Percentiles rank a stretch among this genome's conserved stretches.
Conservation (phyloP, 1,139 yeast genomes). For the Scheffersomyces titani region DNA sequence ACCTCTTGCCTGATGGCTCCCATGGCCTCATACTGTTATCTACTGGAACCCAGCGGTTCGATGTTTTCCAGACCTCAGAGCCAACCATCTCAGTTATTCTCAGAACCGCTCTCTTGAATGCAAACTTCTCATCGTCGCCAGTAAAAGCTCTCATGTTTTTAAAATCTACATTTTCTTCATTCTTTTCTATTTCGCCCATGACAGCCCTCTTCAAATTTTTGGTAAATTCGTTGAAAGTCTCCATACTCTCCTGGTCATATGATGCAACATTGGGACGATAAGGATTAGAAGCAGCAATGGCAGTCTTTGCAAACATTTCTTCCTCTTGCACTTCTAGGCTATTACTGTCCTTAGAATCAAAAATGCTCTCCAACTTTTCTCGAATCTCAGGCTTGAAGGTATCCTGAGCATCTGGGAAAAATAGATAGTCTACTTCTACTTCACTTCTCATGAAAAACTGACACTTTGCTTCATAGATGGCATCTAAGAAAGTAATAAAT, state of each 20-base stretch:
- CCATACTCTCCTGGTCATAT: conserved; percentile 49
- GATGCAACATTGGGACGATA: conserved; percentile 70
- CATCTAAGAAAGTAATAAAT: conserved; percentile 66
- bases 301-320: conserved; percentile 69
- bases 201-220: conserved; percentile 5
- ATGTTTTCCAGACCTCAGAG: conserved; percentile 52
- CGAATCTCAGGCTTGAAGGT: conserved; percentile 11
- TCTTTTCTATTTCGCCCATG: conserved; percentile 2
- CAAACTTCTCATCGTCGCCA: conserved; percentile 78
- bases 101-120: conserved; percentile 71
- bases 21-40: conserved; percentile 59
- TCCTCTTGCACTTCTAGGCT: conserved; percentile 56
- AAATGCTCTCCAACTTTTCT: conserved; percentile 13
- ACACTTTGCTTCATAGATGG: conserved; percentile 67
- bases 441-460: conserved; percentile 55
- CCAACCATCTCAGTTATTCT: conserved; percentile 69
- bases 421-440: conserved; percentile 50
- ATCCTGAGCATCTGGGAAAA: conserved; percentile 54
- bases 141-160: conserved; percentile 60
- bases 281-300: conserved; percentile 60
- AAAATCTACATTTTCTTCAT: conserved; percentile 31
- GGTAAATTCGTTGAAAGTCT: conserved; percentile 33
- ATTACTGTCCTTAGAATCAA: conserved; percentile 19
- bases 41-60: conserved; percentile 56
- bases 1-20: conserved; percentile 34